These are phyloP conservation scores for Herpotrichia juniperi DNA, from an alignment of 2,329 filamentous ascomycete species.

Conservation along the genomic window DNA sequence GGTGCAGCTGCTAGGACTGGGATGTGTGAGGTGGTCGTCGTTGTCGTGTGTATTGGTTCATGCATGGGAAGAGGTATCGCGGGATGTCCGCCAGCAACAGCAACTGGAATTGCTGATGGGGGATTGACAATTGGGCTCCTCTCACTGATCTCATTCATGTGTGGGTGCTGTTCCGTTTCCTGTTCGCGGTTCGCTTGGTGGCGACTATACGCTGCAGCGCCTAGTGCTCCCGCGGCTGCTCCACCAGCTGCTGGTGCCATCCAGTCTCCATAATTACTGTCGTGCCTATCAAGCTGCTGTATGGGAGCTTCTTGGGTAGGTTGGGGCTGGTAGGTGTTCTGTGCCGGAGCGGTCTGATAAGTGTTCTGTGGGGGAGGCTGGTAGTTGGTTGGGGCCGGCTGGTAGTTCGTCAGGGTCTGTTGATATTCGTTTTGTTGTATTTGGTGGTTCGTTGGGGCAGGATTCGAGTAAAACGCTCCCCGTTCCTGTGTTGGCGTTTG, in stretches of 20 bases:
- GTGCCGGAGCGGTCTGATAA: constrained; percentile 13
- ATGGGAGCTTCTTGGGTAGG: constrained; percentile 14
- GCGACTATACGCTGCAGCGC: constrained; percentile 39
- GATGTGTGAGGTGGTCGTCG: background rate
- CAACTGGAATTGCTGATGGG: background rate
- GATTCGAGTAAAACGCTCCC: constrained; percentile 18
- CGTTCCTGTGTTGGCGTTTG: constrained; percentile 15
- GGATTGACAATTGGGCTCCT: background rate
- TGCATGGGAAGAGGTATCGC: background rate
- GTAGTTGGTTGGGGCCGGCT: constrained; percentile 5
- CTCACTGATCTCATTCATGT: constrained; percentile 7
- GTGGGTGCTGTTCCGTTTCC: constrained; percentile 14
- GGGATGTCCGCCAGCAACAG: background rate
- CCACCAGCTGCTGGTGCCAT: constrained; percentile 58
- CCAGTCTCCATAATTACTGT: constrained; percentile 60
- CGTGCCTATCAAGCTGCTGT: constrained; percentile 30
- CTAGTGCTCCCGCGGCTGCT: constrained; percentile 48
- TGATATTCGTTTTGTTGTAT: constrained; percentile 1
- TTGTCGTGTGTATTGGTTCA: no score
- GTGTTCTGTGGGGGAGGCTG: background rate
- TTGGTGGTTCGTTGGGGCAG: constrained; percentile 8
- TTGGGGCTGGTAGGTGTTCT: background rate
- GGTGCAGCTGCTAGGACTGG: constrained; percentile 5
- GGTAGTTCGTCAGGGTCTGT: background rate
- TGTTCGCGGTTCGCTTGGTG: constrained; percentile 31